Evolutionary conservation across 2,329 filamentous ascomycete species (phyloP), one percentile per base, ranked within the genome.

Genomic region (Alternaria burnsii): DNA sequence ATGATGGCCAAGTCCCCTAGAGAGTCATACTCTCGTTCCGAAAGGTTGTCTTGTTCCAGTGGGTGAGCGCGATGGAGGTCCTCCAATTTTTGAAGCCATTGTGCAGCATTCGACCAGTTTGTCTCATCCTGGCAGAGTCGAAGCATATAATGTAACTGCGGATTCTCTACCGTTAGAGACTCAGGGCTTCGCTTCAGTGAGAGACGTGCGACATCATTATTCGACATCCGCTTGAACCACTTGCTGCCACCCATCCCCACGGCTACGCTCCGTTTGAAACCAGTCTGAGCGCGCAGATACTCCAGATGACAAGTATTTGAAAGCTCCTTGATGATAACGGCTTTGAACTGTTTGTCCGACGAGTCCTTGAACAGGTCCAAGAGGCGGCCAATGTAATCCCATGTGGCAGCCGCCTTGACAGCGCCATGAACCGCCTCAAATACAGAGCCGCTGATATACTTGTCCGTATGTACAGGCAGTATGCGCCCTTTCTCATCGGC

Each of bases 241-340:
- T 81, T 81, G 1, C 47, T 44, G 30, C 63, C 60, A 5, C 79
- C 82, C 0, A 65, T 72, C 0, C 58, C 59, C 0, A 72, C 75
- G 40, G 82, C 76, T 1, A 84, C 65, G 2, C 79, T 68, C 7
- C 82, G 82, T 59, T 79, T 83, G 47, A 85, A 77, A 0, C 75
- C 24, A 12, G 68, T 62, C 40, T 83, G 81, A 0, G 73, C 67
- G 1, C 80, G 79, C 1, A 42, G 52, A 47, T 80, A 85, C 51
- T 84, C 82, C 0, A 82, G 58, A n/a, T 83, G 72, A 22, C 78
- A 82, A 84, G 84, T 26, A 79, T 61, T 62, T 30, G 63, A 76
- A 0, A 85, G 60, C 50, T 86, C 83, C 59, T 85, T 82, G 2
- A 83, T 71, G 9, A 85, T 53, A 1, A 79, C 72, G 1, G 63